Evolutionary conservation across 75 land plant species (phyloP).

Genomic region (Larix kaempferi): DNA sequence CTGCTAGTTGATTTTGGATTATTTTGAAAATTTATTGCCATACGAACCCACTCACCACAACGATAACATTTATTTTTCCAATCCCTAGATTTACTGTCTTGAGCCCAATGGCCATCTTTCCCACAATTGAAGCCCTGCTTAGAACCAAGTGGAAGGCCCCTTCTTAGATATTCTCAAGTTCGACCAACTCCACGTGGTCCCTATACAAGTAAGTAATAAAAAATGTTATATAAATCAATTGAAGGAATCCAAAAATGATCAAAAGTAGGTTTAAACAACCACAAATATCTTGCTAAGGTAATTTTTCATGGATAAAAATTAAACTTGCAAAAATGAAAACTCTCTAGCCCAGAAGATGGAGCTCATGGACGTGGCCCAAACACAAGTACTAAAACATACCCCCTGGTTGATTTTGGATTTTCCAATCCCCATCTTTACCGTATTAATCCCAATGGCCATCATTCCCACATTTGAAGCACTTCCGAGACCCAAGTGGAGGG

Average conservation of each 20-base stretch:
- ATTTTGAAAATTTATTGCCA: conserved; percentile 82
- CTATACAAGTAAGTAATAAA: conserved; percentile 20
- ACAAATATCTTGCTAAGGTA: too few relatives aligned
- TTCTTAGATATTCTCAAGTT: conserved; percentile 66
- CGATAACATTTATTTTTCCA: conserved; percentile 96
- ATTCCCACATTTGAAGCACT: conserved; percentile 94
- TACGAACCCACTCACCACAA: conserved; percentile 87
- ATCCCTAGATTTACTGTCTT: conserved; percentile 95
- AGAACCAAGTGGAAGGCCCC: conserved; percentile 93
- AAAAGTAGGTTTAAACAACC: too few relatives aligned
- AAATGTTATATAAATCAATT: too few relatives aligned
- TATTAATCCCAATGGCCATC: conserved; percentile 99
- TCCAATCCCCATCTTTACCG: conserved; percentile 97
- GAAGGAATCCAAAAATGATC: too few relatives aligned
- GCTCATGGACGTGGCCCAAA: neutral
- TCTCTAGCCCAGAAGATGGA: too few relatives aligned
- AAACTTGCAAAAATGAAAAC: too few relatives aligned
- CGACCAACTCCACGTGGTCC: conserved; percentile 60
- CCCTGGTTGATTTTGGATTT: conserved; percentile 59
- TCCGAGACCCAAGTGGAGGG: conserved; percentile 90
- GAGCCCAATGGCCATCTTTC: conserved; percentile 95
- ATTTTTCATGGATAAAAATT: too few relatives aligned
- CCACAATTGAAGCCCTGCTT: conserved; percentile 97
- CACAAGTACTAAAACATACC: conserved; percentile 19
- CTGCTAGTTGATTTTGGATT: conserved; percentile 62